Evolutionary conservation across 306 rosid genomes (phyloP), one percentile per base, ranked within the genome.

Genomic region (Cajanus cajan): DNA sequence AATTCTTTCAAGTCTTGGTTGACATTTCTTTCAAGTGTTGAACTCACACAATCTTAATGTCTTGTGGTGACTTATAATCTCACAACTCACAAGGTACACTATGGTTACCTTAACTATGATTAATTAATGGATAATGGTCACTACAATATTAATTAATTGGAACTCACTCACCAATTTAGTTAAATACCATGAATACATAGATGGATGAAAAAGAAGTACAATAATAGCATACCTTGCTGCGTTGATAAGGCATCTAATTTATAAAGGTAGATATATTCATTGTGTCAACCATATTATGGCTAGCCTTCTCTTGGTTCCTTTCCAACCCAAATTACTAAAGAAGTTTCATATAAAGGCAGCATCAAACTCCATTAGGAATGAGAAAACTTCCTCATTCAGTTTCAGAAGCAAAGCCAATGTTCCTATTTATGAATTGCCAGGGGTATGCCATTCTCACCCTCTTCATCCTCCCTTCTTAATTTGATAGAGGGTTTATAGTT

Each of bases 361-460:
- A 59, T 48, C 85, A 71, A 71, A 21, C n/a, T 65, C 48, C 40
- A 78, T 68, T 28, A 78, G 28, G 71, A 78, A 67, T 51, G 34
- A 78, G 39, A 82, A 67, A 77, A 79, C 82, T 24, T 80, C 81
- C 2, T 68, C 83, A 34, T 81, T 81, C 78, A 28, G 59, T 33
- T 76, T 47, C 41, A 81, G 51, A 75, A 71, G 55, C 71, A 65
- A 15, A 59, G 13, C 16, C 51, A 74, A 81, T 67, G 62, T 54
- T 63, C 88, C 88, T 71, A 7, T 88, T 16, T 14, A 33, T 40
- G 91, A 88, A 28, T 71, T 87, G 19, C 83, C 86, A 18, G 73
- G 51, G 85, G 89, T 88, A 80, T 45, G 8, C 1, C 4, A 39
- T 28, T 83, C 64, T 63, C 78, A 79, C 55, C 52, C 44, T 78